phyloP scores from a whole-genome alignment of 306 rosid species.

The Chamaecrista fasciculata region DNA sequence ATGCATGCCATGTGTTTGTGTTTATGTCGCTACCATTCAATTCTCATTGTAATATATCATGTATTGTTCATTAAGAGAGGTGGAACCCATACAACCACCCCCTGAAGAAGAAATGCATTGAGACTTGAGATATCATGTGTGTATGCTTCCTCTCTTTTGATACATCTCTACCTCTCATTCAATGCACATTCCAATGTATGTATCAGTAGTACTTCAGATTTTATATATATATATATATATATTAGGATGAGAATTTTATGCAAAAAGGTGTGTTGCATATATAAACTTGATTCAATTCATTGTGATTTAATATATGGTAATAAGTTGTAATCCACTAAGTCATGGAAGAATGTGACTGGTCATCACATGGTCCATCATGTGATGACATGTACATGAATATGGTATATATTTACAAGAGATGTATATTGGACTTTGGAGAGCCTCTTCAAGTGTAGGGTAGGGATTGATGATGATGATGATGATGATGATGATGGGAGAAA shows the following conservation, averaged over 20 bases:
- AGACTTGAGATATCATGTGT: not conserved
- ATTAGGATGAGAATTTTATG: too few relatives aligned
- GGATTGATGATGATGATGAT: constrained; percentile 29
- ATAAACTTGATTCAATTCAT: too few relatives aligned
- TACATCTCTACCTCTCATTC: not conserved
- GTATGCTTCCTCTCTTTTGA: not conserved
- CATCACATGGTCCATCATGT: constrained; percentile 40
- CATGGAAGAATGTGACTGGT: constrained; percentile 46
- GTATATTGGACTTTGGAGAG: constrained; percentile 33
- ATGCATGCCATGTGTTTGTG: constrained; percentile 14
- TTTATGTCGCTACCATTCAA: constrained; percentile 26
- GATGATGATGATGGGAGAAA: constrained; percentile 33
- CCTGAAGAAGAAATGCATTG: not conserved
- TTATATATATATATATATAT: too few relatives aligned
- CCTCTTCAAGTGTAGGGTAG: constrained; percentile 57
- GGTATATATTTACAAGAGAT: constrained; percentile 39
- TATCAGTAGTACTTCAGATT: too few relatives aligned
- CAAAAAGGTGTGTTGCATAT: too few relatives aligned
- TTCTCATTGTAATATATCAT: constrained; percentile 21
- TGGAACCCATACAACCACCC: constrained; percentile 1
- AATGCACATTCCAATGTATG: not conserved
- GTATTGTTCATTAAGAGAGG: not conserved
- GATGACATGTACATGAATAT: constrained; percentile 4
- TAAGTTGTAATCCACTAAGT: constrained; percentile 31
- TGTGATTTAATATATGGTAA: too few relatives aligned